Conservation (phyloP, 2,329 filamentous ascomycete genomes). For the Grosmannia huntii region DNA sequence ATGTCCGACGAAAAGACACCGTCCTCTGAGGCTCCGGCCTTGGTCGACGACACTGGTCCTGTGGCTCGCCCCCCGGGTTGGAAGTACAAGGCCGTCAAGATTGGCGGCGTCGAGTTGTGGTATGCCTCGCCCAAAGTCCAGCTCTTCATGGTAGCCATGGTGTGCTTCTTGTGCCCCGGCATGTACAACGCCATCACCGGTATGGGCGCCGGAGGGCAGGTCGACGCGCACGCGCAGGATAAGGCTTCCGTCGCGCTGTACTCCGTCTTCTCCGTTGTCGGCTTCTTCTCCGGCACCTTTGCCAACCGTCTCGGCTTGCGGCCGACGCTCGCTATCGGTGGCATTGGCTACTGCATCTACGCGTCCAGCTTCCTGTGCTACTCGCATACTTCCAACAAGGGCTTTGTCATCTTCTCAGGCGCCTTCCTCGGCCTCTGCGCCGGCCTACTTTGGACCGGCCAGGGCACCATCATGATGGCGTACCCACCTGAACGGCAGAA, state of each 20-base stretch:
- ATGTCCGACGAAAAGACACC: conserved; percentile 9
- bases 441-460: conserved; percentile 68
- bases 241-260: conserved; percentile 31
- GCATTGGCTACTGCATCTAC: conserved; percentile 66
- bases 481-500: conserved; percentile 74
- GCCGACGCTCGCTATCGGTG: conserved; percentile 55
- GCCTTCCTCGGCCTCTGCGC: conserved; percentile 66
- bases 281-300: conserved; percentile 62
- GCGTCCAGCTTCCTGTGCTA: conserved; percentile 57
- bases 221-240: conserved; percentile 12
- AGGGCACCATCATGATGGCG: conserved; percentile 80
- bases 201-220: conserved; percentile 16
- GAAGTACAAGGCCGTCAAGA: conserved; percentile 52
- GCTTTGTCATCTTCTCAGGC: conserved; percentile 66
- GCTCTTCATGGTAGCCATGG: conserved; percentile 56
- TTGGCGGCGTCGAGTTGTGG: conserved; percentile 45
- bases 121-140: conserved; percentile 65
- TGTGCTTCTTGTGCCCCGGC: conserved; percentile 39
- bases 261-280: conserved; percentile 42
- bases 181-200: conserved; percentile 18
- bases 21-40: background rate
- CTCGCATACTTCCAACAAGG: conserved; percentile 52
- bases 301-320: conserved; percentile 64
- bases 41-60: background rate
- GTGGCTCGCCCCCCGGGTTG: conserved; percentile 37